These are phyloP conservation scores for Aphanomyces invadans DNA, from an alignment of 352 stramenopile species.

Conservation along the genomic window DNA sequence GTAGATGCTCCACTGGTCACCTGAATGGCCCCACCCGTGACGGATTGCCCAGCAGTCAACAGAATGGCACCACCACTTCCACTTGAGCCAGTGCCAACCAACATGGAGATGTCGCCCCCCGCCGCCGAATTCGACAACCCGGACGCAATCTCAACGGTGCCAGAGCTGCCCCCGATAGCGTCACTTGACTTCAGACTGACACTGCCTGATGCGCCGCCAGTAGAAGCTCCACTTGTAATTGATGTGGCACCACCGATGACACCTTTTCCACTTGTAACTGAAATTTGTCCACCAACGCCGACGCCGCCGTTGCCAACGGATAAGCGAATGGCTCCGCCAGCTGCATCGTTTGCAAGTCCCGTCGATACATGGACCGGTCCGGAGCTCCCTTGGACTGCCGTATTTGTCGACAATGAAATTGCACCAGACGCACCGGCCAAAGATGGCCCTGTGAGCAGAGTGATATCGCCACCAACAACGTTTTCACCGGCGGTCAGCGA, in stretches of 20 bases:
- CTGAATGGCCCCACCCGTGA: conserved; percentile 2
- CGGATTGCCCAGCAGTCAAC: conserved; percentile 31
- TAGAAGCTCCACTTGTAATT: conserved; percentile 3
- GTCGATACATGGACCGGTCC: not conserved
- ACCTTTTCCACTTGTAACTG: not conserved
- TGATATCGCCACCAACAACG: not conserved
- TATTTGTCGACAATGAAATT: not conserved
- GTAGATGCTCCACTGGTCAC: conserved; percentile 24
- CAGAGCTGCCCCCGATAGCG: conserved; percentile 27
- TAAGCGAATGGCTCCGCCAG: not conserved
- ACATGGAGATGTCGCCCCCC: conserved; percentile 27
- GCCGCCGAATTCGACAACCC: conserved; percentile 24
- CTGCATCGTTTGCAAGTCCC: not conserved
- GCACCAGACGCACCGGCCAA: conserved; percentile 2
- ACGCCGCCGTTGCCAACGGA: not conserved
- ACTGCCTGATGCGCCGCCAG: conserved; percentile 23
- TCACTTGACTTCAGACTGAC: conserved; percentile 21
- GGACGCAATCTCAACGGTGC: conserved; percentile 29
- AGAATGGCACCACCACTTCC: conserved; percentile 43
- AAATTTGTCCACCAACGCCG: conserved; percentile 20
- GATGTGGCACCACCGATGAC: not conserved
- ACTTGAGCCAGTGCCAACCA: conserved; percentile 31
- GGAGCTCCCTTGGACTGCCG: not conserved
- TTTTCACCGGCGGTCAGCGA: not conserved
- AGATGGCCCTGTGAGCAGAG: not conserved